A percentile compares a stretch with the other conserved stretches of the same genome.
Evolutionary conservation across 805 yeast species (phyloP).

Genomic region (Metschnikowia amazonensis): DNA sequence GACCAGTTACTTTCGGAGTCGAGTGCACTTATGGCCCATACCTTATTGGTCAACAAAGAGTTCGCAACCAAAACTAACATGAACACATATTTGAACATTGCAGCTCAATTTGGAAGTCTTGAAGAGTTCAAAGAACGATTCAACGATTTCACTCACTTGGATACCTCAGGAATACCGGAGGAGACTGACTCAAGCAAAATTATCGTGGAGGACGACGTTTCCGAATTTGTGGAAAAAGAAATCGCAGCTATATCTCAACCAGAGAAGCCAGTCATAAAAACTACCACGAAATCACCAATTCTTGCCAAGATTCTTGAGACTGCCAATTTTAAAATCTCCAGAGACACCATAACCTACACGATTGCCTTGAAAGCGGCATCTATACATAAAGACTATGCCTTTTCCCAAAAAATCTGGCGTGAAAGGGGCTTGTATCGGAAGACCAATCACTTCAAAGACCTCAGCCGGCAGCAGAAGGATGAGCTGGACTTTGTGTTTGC

Average conservation of each 20-base stretch:
- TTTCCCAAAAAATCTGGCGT: constrained; percentile 67
- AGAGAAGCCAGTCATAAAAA: not conserved
- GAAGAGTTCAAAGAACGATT: constrained; percentile 35
- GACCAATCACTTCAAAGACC: constrained; percentile 43
- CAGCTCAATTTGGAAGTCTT: constrained; percentile 31
- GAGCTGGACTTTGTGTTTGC: constrained; percentile 67
- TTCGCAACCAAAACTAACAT: constrained; percentile 42
- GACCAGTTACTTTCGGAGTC: constrained; percentile 64
- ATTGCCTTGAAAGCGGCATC: constrained; percentile 66
- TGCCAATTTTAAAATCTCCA: constrained; percentile 11
- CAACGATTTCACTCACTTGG: constrained; percentile 27
- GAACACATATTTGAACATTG: constrained; percentile 51
- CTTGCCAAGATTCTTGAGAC: constrained; percentile 10
- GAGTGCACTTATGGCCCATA: constrained; percentile 66
- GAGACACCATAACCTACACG: constrained; percentile 49
- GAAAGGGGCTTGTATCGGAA: constrained; percentile 76
- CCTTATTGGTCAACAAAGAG: constrained; percentile 41
- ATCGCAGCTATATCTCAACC: not conserved
- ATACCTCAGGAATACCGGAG: constrained; percentile 22
- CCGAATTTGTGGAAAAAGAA: constrained; percentile 2
- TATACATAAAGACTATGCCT: constrained; percentile 46
- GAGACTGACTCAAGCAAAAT: constrained; percentile 10
- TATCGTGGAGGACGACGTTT: not conserved
- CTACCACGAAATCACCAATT: constrained; percentile 22
- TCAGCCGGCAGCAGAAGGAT: constrained; percentile 37